These are phyloP conservation scores for Alternaria metachromatica DNA, from an alignment of 2,329 filamentous ascomycete species.

Conservation along the genomic window DNA sequence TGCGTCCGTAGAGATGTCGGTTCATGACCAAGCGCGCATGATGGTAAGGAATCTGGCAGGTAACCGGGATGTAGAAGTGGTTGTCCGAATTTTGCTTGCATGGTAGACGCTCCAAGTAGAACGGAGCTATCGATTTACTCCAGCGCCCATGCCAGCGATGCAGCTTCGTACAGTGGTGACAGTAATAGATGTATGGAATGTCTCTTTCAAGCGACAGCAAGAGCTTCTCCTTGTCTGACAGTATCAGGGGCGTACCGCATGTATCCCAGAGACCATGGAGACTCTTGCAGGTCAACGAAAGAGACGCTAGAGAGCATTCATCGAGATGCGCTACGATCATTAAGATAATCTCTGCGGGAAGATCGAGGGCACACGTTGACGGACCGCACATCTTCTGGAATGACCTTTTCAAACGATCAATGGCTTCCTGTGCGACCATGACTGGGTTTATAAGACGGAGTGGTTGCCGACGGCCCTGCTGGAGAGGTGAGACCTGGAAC, in stretches of 20 bases:
- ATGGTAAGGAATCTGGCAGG: constrained; percentile 15
- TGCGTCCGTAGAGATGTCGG: constrained; percentile 22
- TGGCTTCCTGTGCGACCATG: not conserved
- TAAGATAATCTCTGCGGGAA: constrained; percentile 25
- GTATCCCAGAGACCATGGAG: constrained; percentile 13
- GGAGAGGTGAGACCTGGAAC: not conserved
- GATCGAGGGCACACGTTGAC: constrained; percentile 12
- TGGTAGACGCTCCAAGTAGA: constrained; percentile 1
- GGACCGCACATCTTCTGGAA: constrained; percentile 3
- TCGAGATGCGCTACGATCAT: constrained; percentile 23
- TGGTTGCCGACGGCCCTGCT: not conserved
- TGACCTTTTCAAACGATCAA: constrained; percentile 1
- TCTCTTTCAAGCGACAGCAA: constrained; percentile 25
- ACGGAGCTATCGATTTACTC: constrained; percentile 7
- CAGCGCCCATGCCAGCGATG: constrained; percentile 26
- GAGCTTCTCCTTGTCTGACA: constrained; percentile 18
- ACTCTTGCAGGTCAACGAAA: constrained; percentile 25
- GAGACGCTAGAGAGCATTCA: constrained; percentile 7
- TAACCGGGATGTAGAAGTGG: not conserved
- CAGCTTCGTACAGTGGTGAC: constrained; percentile 25
- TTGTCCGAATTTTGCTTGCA: constrained; percentile 7
- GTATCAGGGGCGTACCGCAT: not conserved
- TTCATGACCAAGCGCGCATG: constrained; percentile 31
- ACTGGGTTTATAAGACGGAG: not conserved
- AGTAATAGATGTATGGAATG: constrained; percentile 19